Percentiles rank a stretch among this genome's conserved stretches.
These are phyloP conservation scores for Nematodospora valgi DNA, from an alignment of 805 yeast species.

Conservation along the genomic window DNA sequence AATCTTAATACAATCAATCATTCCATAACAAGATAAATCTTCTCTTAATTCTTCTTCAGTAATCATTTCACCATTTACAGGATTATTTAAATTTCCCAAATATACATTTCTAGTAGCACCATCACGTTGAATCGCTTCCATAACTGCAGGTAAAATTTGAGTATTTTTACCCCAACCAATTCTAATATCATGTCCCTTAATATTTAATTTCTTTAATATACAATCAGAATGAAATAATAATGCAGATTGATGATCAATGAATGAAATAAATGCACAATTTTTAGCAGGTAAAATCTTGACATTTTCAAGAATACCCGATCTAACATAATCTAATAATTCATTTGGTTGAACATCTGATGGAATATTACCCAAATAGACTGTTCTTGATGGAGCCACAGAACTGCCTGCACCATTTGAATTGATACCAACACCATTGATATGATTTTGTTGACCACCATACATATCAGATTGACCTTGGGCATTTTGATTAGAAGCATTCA, in stretches of 20 bases:
- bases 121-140: slow-evolving; percentile 73
- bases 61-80: slow-evolving; percentile 40
- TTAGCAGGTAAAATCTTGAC: slow-evolving; percentile 77
- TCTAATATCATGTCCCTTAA: slow-evolving; percentile 77
- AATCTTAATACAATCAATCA: slow-evolving; percentile 80
- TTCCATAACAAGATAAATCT: slow-evolving; percentile 73
- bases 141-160: slow-evolving; percentile 69
- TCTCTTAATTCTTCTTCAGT: slow-evolving; percentile 63
- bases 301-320: slow-evolving; percentile 85
- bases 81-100: slow-evolving; percentile 72
- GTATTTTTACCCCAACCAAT: slow-evolving; percentile 92
- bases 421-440: too few relatives aligned
- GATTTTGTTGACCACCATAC: slow-evolving; percentile 1
- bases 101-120: slow-evolving; percentile 94
- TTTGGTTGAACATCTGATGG: slow-evolving; percentile 78
- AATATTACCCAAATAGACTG: slow-evolving; percentile 86
- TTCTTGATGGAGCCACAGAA: slow-evolving; percentile 63
- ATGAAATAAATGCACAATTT: slow-evolving; percentile 86
- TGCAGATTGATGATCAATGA: slow-evolving; percentile 85
- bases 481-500: background rate
- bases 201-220: slow-evolving; percentile 73
- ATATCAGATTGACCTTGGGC: slow-evolving; percentile 2
- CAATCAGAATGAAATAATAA: slow-evolving; percentile 92
- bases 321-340: slow-evolving; percentile 83
- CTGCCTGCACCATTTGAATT: background rate